Percentiles rank a stretch among this genome's conserved stretches.
Conservation (phyloP, 2,329 filamentous ascomycete species). For the Dactylonectria estremocensis region DNA sequence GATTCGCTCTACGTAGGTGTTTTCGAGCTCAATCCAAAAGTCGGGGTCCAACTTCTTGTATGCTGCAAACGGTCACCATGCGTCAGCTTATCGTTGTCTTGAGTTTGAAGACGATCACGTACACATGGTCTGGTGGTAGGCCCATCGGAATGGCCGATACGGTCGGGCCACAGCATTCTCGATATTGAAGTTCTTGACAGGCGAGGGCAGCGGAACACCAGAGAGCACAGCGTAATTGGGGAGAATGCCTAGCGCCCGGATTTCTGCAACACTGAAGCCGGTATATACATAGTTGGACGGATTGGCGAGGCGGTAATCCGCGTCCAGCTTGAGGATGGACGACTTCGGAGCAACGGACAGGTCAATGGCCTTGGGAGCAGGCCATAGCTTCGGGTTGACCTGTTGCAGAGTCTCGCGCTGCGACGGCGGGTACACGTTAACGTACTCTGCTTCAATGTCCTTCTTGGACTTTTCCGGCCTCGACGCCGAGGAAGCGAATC, state of each 20-base stretch:
- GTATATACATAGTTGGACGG: slow-evolving; percentile 70
- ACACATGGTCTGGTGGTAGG: slow-evolving; percentile 95
- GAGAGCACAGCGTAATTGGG: slow-evolving; percentile 84
- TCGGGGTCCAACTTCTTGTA: slow-evolving; percentile 84
- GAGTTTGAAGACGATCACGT: slow-evolving; percentile 38
- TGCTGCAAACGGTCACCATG: slow-evolving; percentile 62
- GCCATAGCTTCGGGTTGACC: not conserved
- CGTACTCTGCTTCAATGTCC: slow-evolving; percentile 41
- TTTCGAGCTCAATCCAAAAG: slow-evolving; percentile 93
- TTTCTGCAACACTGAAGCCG: slow-evolving; percentile 79
- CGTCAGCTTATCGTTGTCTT: slow-evolving; percentile 49
- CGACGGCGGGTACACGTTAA: slow-evolving; percentile 47
- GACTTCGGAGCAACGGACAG: slow-evolving; percentile 35
- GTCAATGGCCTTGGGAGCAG: slow-evolving; percentile 13
- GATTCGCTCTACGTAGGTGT: slow-evolving; percentile 78
- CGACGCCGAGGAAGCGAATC: slow-evolving; percentile 18
- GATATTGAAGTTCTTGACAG: slow-evolving; percentile 78
- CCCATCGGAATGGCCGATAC: slow-evolving; percentile 87
- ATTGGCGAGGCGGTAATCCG: slow-evolving; percentile 53
- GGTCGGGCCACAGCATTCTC: slow-evolving; percentile 78
- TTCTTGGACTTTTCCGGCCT: slow-evolving; percentile 38
- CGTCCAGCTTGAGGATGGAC: slow-evolving; percentile 50
- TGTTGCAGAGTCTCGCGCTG: slow-evolving; percentile 38
- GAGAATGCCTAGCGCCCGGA: slow-evolving; percentile 81
- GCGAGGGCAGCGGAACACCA: slow-evolving; percentile 78